Conservation (phyloP, 108 stramenopile species). For the Discostella pseudostelligera region DNA sequence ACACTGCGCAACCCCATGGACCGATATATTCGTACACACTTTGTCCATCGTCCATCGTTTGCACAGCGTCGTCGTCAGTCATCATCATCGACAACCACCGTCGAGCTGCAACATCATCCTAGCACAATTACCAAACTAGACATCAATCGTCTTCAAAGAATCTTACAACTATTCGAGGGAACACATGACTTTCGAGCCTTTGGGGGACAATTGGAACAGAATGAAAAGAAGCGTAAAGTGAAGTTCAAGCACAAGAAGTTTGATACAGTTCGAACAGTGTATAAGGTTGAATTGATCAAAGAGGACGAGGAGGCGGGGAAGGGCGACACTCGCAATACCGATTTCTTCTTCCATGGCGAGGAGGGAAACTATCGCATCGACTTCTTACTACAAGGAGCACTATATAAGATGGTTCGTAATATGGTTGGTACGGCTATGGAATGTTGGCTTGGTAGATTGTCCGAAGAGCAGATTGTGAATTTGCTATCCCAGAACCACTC, state of each 20-base stretch:
- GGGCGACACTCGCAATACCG: background rate
- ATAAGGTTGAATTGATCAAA: slow-evolving; percentile 55
- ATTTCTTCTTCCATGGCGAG: slow-evolving; percentile 28
- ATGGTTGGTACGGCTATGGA: slow-evolving; percentile 83
- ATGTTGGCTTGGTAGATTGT: slow-evolving; percentile 52
- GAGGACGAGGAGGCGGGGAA: slow-evolving; percentile 5
- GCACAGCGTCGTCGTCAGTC: background rate
- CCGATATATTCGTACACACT: slow-evolving; percentile 65
- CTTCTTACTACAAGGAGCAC: slow-evolving; percentile 68
- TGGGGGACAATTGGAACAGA: slow-evolving; percentile 71
- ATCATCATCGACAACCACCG: background rate
- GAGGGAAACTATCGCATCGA: slow-evolving; percentile 70
- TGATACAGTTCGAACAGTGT: slow-evolving; percentile 66
- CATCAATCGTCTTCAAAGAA: slow-evolving; percentile 33
- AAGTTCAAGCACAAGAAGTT: background rate
- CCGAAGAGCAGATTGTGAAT: slow-evolving; percentile 45
- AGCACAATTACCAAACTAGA: slow-evolving; percentile 33
- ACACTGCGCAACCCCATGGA: slow-evolving; percentile 63
- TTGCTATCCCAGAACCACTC: slow-evolving; percentile 35
- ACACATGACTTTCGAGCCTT: slow-evolving; percentile 80
- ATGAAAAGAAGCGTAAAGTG: slow-evolving; percentile 42
- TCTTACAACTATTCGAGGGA: slow-evolving; percentile 64
- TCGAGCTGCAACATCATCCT: background rate
- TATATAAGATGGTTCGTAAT: slow-evolving; percentile 88
- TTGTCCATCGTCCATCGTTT: slow-evolving; percentile 36